phyloP scores from a whole-genome alignment of 129 eudicot species.

The Pseudognaphalium luteoalbum region DNA sequence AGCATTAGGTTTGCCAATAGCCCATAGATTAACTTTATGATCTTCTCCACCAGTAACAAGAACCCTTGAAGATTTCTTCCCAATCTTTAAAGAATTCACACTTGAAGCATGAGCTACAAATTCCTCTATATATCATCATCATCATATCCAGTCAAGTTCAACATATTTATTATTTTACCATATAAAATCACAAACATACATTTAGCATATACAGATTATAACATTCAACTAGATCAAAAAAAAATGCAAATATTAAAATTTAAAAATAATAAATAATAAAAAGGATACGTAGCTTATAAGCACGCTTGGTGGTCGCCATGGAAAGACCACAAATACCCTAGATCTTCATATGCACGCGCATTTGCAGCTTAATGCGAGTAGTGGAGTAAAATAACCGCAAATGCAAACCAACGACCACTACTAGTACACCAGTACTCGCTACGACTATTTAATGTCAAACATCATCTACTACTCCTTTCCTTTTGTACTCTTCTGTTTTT shows the following conservation, averaged over 20 bases:
- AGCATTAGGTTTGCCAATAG: conserved; percentile 96
- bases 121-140: conserved; percentile 64
- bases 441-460: conserved; percentile 11
- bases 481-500: too few species aligned
- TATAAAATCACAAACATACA: conserved; percentile 12
- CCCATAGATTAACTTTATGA: conserved; percentile 98
- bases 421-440: background rate
- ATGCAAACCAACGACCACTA: background rate
- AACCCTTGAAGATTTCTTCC: conserved; percentile 91
- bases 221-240: conserved; percentile 18
- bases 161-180: background rate
- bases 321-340: conserved; percentile 29
- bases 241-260: background rate
- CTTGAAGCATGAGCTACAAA: conserved; percentile 94
- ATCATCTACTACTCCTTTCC: conserved; percentile 1
- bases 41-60: conserved; percentile 98
- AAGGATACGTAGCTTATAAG: conserved; percentile 99
- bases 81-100: conserved; percentile 91
- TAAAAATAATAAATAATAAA: background rate
- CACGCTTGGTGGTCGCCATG: conserved; percentile 84
- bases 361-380: conserved; percentile 24
- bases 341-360: conserved; percentile 28
- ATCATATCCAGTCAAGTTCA: conserved; percentile 27
- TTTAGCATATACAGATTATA: background rate
- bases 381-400: conserved; percentile 26